A percentile compares a stretch with the other conserved stretches of the same genome.
Conservation (phyloP, 306 rosid species). For the Delonix regia region DNA sequence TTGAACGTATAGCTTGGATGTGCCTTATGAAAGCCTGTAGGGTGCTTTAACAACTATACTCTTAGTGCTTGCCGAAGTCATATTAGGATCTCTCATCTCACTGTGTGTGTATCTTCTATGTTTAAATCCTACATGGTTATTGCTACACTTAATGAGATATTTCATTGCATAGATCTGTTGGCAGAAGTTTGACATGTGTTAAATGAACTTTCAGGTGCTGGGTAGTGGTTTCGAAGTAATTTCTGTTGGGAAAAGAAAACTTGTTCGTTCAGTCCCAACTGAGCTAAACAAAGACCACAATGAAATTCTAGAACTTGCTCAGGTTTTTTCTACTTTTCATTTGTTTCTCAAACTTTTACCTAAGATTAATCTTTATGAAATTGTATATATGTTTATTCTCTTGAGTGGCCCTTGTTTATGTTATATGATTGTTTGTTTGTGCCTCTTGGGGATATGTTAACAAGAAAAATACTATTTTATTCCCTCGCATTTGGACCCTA, state of each 20-base stretch:
- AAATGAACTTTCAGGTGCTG: slow-evolving; percentile 64
- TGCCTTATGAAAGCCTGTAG: slow-evolving; percentile 8
- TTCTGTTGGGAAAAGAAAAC: slow-evolving; percentile 90
- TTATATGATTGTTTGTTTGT: neutral
- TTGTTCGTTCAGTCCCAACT: slow-evolving; percentile 97
- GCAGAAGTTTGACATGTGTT: slow-evolving; percentile 20
- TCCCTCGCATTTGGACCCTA: too few relatives aligned
- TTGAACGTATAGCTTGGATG: slow-evolving; percentile 1
- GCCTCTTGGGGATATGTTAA: neutral
- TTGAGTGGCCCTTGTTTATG: neutral
- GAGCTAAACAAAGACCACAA: slow-evolving; percentile 98
- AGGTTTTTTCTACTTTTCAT: slow-evolving; percentile 53
- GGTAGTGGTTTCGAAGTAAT: slow-evolving; percentile 97
- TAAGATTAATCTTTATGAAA: neutral
- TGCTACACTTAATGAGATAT: slow-evolving; percentile 7
- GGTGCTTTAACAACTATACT: neutral
- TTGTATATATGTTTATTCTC: neutral
- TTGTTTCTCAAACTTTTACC: too few relatives aligned
- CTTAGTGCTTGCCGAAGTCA: neutral
- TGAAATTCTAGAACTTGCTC: slow-evolving; percentile 96
- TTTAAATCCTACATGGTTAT: neutral
- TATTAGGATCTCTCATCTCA: neutral
- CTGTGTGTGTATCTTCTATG: neutral
- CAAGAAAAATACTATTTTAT: too few relatives aligned
- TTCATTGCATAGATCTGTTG: slow-evolving; percentile 28